Base-by-base conservation (phyloP, 345 rosid species). In the Boechera stricta region DNA sequence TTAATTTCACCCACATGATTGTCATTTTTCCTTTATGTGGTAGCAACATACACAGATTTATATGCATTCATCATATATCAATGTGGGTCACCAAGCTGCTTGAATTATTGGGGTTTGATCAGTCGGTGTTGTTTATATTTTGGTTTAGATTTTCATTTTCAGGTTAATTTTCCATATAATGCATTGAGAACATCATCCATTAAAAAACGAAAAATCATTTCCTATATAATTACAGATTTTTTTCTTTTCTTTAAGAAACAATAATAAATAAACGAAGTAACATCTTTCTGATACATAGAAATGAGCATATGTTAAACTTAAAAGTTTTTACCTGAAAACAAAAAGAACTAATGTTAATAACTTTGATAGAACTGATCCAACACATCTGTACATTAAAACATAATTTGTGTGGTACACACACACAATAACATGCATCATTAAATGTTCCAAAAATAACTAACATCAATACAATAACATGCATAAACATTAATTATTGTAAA, bases 41-140 rank as follows among this genome's bases (percentile, higher is more conserved):
- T 67, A 67, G 64, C 78, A 73, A 72, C 48, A 64, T 58, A 71
- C 51, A 39, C 72, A 71, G 13, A 47, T 71, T 35, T 71, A 77
- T 57, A 47, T 64, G 52, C 67, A 57, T 58, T 16, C 29, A 72
- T 71, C 77, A 48, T 72, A 39, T 72, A 18, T 78, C 73, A 42
- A 41, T 65, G 77, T 78, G 73, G 77, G 73, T 78, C 81, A 78
- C 68, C 28, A 39, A 47, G 18, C 10, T 57, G 41, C 77, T 72
- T 78, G 68, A 57, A 78, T 78, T 65, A 78, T 78, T 78, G 81
- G 42, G 73, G 63, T 64, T 56, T 77, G 66, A 38, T 63, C 63
- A 63, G 6, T 26, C 38, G 29, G 57, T 64, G 12, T 41, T 77
- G 3, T 57, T 31, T 64, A 21, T 54, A 5, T 56, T 44, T 64